These are phyloP conservation scores for Termitomyces sp. DNA, from an alignment of 768 basidiomycete species.

Conservation along the genomic window DNA sequence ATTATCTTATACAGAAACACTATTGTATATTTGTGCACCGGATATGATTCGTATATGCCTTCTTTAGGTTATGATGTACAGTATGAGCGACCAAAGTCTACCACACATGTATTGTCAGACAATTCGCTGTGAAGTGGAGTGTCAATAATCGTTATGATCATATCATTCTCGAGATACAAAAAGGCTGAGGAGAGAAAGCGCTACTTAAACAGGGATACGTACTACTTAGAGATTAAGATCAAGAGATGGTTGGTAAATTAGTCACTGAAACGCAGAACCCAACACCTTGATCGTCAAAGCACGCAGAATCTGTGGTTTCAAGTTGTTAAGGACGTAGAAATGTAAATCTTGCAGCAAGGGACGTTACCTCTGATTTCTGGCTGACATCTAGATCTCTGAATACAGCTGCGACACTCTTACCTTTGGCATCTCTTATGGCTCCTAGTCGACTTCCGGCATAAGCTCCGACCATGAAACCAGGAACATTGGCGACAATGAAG, in stretches of 20 bases:
- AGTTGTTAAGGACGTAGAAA: neutral
- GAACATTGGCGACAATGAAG: constrained; percentile 69
- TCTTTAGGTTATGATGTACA: too few relatives aligned
- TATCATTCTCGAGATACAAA: too few relatives aligned
- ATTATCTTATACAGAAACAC: constrained; percentile 4
- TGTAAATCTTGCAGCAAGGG: neutral
- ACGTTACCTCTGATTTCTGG: constrained; percentile 82
- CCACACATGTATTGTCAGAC: too few relatives aligned
- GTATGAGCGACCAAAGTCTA: too few relatives aligned
- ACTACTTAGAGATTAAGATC: neutral
- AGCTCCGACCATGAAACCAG: constrained; percentile 81
- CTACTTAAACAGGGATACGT: neutral
- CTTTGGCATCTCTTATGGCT: constrained; percentile 89
- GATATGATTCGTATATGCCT: neutral
- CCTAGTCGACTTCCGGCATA: constrained; percentile 88
- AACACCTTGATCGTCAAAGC: constrained; percentile 80
- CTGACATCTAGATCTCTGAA: constrained; percentile 69
- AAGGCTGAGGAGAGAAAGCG: neutral
- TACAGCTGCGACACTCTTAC: constrained; percentile 87
- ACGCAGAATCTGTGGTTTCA: constrained; percentile 58
- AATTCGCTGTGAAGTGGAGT: too few relatives aligned
- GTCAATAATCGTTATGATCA: too few relatives aligned
- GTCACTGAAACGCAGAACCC: constrained; percentile 46
- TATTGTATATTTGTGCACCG: neutral
- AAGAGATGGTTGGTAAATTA: neutral